Evolutionary conservation across 2,329 filamentous ascomycete genomes (phyloP), one percentile per base, ranked within the genome.

Genomic region (Hypoxylon sp.): DNA sequence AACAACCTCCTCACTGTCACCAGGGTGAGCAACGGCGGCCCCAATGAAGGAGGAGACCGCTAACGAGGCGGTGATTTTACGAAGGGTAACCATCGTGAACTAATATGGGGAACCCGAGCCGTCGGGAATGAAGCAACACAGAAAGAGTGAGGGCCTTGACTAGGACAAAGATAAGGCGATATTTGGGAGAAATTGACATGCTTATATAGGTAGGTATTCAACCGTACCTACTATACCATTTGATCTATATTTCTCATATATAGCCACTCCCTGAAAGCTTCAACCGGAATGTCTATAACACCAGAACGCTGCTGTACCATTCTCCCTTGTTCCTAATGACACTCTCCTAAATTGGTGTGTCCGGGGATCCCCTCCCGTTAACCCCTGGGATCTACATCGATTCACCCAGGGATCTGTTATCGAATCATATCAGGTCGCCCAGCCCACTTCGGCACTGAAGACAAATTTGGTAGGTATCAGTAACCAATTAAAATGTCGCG

Each of bases 1-100:
- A 23, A 71, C 60, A 28, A 73, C 63, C 61, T 77, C 75, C 28
- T 73, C 61, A 48, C 76, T 71, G 38, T 82, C 76, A 25, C 80
- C 80, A 0, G 81, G 81, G 53, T 83, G 81, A 21, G 81, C 79
- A 36, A 80, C 64, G 5, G 52, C 67, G 36, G 65, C 56, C 30
- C 73, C 71, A 19, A 73, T 57, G 62, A 75, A 59, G 34, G 70
- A 71, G 19, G 67, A 60, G 10, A 67, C 67, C 60, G 74, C 75
- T 63, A 76, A 48, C 34, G 71, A 73, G 67, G 74, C 72, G 53
- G 73, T 63, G 45, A 76, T 51, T 25, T 66, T 64, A 59, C 68
- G 74, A 34, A 75, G 46, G 63, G 72, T 73, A 60, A 76, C 73
- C 75, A 77, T 77, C 0, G 38, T 76, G 34, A 57, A 51, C 57